These are phyloP conservation scores for Sonneratia alba DNA, from an alignment of 345 rosid genomes.

Conservation along the genomic window DNA sequence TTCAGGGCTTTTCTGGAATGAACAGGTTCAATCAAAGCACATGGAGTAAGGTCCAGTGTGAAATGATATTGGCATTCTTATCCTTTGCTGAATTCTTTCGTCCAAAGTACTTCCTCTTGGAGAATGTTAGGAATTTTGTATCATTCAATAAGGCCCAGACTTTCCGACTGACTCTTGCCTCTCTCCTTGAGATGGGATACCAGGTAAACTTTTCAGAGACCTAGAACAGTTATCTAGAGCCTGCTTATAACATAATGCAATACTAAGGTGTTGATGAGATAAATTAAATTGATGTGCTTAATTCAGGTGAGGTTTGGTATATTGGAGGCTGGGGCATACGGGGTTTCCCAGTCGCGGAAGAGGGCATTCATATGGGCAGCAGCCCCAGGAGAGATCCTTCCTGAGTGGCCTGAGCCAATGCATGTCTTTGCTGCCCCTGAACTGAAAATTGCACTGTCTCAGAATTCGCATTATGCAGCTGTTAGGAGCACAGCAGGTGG, in stretches of 20 bases:
- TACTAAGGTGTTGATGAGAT: neutral
- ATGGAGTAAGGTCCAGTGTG: slow-evolving; percentile 83
- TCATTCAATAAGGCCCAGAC: slow-evolving; percentile 80
- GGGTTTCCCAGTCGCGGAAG: slow-evolving; percentile 82
- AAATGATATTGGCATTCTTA: slow-evolving; percentile 43
- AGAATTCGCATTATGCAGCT: slow-evolving; percentile 50
- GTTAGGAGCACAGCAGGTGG: slow-evolving; percentile 63
- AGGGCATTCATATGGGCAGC: slow-evolving; percentile 95
- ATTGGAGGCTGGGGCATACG: slow-evolving; percentile 88
- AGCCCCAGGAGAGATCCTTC: slow-evolving; percentile 69
- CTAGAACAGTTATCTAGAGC: neutral
- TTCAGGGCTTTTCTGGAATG: slow-evolving; percentile 91
- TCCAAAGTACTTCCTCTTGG: slow-evolving; percentile 79
- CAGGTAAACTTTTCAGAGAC: slow-evolving; percentile 20
- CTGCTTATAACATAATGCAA: neutral
- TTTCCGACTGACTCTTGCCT: slow-evolving; percentile 66
- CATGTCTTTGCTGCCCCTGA: slow-evolving; percentile 64
- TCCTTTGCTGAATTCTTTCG: slow-evolving; percentile 83
- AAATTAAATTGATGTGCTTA: neutral
- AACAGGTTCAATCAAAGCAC: slow-evolving; percentile 62
- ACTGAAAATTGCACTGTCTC: slow-evolving; percentile 46
- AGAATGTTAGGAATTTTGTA: slow-evolving; percentile 81
- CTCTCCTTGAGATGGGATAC: slow-evolving; percentile 50
- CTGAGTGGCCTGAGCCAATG: slow-evolving; percentile 99
- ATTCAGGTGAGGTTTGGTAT: slow-evolving; percentile 86